These are phyloP conservation scores for Glaciozyma martinii DNA, from an alignment of 768 basidiomycete species.

Conservation along the genomic window DNA sequence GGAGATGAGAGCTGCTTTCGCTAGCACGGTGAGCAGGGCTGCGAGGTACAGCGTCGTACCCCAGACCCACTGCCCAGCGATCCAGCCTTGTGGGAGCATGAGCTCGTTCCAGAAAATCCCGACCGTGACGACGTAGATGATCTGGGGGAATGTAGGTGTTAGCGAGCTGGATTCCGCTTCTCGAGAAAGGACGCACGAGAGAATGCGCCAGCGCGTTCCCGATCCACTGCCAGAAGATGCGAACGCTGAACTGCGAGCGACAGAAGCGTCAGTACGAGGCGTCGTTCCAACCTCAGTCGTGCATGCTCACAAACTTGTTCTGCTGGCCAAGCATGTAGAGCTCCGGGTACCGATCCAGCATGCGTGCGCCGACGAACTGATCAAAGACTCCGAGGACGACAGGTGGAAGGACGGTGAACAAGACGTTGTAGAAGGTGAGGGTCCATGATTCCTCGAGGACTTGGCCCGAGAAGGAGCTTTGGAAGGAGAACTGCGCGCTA, in stretches of 20 bases:
- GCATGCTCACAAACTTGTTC: conserved; percentile 61
- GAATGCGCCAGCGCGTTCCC: conserved; percentile 83
- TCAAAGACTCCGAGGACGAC: conserved; percentile 97
- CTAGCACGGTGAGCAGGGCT: conserved; percentile 86
- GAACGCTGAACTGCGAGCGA: conserved; percentile 56
- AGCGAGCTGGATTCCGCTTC: neutral
- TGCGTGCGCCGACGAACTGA: conserved; percentile 93
- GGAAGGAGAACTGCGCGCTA: conserved; percentile 73
- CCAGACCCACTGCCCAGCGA: conserved; percentile 97
- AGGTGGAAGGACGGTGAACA: conserved; percentile 92
- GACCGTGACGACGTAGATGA: conserved; percentile 77
- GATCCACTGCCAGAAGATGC: conserved; percentile 86
- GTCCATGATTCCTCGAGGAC: conserved; percentile 99
- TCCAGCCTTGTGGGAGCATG: conserved; percentile 66
- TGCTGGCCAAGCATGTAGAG: conserved; percentile 87
- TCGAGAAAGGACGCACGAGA: conserved; percentile 48
- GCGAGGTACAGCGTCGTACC: conserved; percentile 91
- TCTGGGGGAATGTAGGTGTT: conserved; percentile 43
- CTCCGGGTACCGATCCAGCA: conserved; percentile 94
- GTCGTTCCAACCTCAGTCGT: neutral
- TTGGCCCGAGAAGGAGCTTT: conserved; percentile 99
- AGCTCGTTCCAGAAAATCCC: conserved; percentile 89
- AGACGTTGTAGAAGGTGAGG: conserved; percentile 72
- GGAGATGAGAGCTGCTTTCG: conserved; percentile 92
- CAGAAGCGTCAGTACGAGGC: neutral